A percentile compares a stretch with the other conserved stretches of the same genome.
phyloP scores from a whole-genome alignment of 495 filamentous ascomycete species.

The Penicillium turbatum region DNA sequence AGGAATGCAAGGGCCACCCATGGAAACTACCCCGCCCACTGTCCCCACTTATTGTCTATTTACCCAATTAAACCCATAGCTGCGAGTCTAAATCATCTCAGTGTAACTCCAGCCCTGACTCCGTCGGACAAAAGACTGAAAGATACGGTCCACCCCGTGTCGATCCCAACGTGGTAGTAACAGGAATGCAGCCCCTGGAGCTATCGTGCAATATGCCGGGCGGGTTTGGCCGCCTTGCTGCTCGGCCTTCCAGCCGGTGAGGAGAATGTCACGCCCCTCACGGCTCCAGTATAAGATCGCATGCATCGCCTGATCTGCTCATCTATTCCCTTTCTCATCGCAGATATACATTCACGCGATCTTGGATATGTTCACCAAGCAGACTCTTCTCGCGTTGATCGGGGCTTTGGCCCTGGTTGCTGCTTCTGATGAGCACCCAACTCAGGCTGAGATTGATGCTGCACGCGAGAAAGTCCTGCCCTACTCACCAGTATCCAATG shows the following conservation, averaged over 20 bases:
- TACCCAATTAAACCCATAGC: background rate
- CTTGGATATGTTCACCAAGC: conserved; percentile 22
- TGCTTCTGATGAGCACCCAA: conserved; percentile 29
- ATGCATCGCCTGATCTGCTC: background rate
- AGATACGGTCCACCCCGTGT: conserved; percentile 1
- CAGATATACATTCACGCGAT: background rate
- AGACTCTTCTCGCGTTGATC: conserved; percentile 21
- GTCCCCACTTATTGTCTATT: too few species aligned
- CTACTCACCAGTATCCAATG: conserved; percentile 53
- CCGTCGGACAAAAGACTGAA: background rate
- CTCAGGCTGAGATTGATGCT: conserved; percentile 30
- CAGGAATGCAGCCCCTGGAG: background rate
- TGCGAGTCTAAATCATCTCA: background rate
- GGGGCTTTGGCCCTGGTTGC: conserved; percentile 22
- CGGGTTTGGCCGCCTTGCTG: background rate
- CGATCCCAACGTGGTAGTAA: conserved; percentile 6
- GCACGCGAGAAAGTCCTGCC: conserved; percentile 32
- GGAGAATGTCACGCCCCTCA: background rate
- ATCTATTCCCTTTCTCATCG: background rate
- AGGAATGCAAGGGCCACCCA: background rate
- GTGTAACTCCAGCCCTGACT: background rate
- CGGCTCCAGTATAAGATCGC: conserved; percentile 6
- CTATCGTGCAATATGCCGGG: background rate
- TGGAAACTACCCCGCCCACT: background rate
- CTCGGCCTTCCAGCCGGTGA: background rate